Percentiles rank a stretch among this genome's conserved stretches.
These are phyloP conservation scores for Nicotiana paniculata DNA, from an alignment of 257 asterid species.

Conservation along the genomic window DNA sequence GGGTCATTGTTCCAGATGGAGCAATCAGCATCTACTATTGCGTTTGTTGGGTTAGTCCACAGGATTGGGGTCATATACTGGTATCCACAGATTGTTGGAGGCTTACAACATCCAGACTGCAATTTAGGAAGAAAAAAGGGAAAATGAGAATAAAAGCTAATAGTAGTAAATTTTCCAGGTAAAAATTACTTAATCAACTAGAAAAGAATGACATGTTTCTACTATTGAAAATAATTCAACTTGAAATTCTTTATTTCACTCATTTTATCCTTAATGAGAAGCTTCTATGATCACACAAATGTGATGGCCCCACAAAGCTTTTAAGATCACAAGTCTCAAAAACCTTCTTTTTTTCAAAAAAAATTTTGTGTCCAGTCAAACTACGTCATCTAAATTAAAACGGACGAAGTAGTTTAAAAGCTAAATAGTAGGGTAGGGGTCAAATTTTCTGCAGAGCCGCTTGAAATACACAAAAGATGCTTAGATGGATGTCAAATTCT, in stretches of 20 bases:
- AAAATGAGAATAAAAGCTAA: neutral
- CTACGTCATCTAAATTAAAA: too few relatives aligned
- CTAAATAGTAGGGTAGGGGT: neutral
- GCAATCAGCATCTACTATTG: conserved; percentile 49
- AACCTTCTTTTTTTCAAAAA: too few relatives aligned
- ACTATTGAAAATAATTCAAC: too few relatives aligned
- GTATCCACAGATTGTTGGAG: conserved; percentile 66
- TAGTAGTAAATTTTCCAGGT: neutral
- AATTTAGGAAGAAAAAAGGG: neutral
- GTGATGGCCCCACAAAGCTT: too few relatives aligned
- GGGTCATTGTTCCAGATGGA: conserved; percentile 66
- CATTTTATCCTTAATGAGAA: too few relatives aligned
- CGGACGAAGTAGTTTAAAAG: too few relatives aligned
- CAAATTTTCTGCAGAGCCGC: neutral
- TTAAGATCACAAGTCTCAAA: too few relatives aligned
- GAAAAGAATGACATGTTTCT: too few relatives aligned
- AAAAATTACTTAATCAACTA: too few relatives aligned
- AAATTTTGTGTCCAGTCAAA: too few relatives aligned
- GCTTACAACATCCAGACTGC: conserved; percentile 93
- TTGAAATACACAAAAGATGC: neutral
- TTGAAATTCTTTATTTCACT: too few relatives aligned
- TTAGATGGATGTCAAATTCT: neutral
- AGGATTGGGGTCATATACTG: conserved; percentile 51
- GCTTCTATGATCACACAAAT: too few relatives aligned
- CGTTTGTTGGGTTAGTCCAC: conserved; percentile 55